Base-by-base conservation (phyloP, 2,329 filamentous ascomycete species). In the Colletotrichum tofieldiae region DNA sequence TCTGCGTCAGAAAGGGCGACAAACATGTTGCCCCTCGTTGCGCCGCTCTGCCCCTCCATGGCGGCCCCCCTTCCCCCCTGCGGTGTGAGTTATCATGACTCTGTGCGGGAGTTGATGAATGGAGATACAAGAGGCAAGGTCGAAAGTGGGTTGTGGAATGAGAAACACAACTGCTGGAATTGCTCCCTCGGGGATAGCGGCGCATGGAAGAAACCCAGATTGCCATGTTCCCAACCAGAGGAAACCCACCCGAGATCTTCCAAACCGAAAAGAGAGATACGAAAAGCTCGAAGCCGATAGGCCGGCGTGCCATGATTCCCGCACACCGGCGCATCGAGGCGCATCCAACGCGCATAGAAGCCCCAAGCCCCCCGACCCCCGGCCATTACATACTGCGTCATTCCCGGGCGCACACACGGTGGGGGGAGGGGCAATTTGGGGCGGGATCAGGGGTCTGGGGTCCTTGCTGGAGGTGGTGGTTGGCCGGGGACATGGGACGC, bases 341-440 rank as follows among this genome's bases (percentile, higher is more conserved):
- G 66, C 58, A 55, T 47, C 26, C 6, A 39, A 37, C 9, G 39
- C 32, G 60, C 43, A 45, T 32, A 16, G 32, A 23, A 47, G 41
- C 37, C 43, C 62, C 43, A 37, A 11, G 11, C 20, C 35, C 43
- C 43, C 43, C 29, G 45, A 45, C 26, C 26, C 37, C 37, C 55
- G 2, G 23, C 20, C 26, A 23, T 12, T 37, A 35, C 52, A 23
- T 26, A 41, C 58, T 61, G 65, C 70, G 70, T 72, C 70, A 71
- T 71, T 71, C 55, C 67, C 51, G 39, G 68, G 41, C 56, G 32
- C 68, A 69, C 65, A 65, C 54, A 39, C 64, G 59, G 65, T 69
- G 54, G 70, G 70, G 69, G 65, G 69, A 72, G 69, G 69, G 69
- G 69, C 65, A 69, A 55, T 60, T 29, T 35, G 20, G 32, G 32